A percentile compares a stretch with the other conserved stretches of the same genome.
Conservation (phyloP, 108 stramenopile genomes). For the Nitzschia sp. region DNA sequence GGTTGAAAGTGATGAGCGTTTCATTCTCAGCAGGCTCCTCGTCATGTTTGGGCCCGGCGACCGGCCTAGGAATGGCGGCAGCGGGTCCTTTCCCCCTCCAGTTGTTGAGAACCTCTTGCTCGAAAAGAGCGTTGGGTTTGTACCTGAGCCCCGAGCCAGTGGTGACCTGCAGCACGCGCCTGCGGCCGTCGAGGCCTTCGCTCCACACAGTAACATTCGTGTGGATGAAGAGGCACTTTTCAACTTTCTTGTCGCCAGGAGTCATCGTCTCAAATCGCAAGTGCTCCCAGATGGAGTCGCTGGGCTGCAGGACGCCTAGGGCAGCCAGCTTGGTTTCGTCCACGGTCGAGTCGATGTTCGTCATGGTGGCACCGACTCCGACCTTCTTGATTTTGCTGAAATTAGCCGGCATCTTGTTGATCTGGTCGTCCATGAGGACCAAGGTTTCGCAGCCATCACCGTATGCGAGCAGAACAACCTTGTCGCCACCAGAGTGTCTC, state of each 20-base stretch:
- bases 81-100: slow-evolving; percentile 23
- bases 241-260: slow-evolving; percentile 11
- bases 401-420: slow-evolving; percentile 30
- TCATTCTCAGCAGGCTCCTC: slow-evolving; percentile 2
- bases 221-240: slow-evolving; percentile 38
- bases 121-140: slow-evolving; percentile 31
- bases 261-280: slow-evolving; percentile 26
- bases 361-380: slow-evolving; percentile 26
- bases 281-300: slow-evolving; percentile 40
- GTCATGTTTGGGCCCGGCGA: slow-evolving; percentile 1
- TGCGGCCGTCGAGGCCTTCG: slow-evolving; percentile 17
- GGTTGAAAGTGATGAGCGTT: slow-evolving; percentile 37
- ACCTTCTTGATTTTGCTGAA: slow-evolving; percentile 31
- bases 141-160: slow-evolving; percentile 24
- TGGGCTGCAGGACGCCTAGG: slow-evolving; percentile 33
- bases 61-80: not conserved
- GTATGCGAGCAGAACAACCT: slow-evolving; percentile 34
- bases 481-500: slow-evolving; percentile 17
- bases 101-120: slow-evolving; percentile 28
- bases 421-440: slow-evolving; percentile 33
- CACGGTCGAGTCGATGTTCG: slow-evolving; percentile 11
- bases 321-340: slow-evolving; percentile 30
- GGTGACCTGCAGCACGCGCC: slow-evolving; percentile 36
- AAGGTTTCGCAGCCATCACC: slow-evolving; percentile 43
- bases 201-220: slow-evolving; percentile 25